A percentile compares a stretch with the other conserved stretches of the same genome.
phyloP scores from a whole-genome alignment of 164 flowering plant genomes.

The Malania oleifera region DNA sequence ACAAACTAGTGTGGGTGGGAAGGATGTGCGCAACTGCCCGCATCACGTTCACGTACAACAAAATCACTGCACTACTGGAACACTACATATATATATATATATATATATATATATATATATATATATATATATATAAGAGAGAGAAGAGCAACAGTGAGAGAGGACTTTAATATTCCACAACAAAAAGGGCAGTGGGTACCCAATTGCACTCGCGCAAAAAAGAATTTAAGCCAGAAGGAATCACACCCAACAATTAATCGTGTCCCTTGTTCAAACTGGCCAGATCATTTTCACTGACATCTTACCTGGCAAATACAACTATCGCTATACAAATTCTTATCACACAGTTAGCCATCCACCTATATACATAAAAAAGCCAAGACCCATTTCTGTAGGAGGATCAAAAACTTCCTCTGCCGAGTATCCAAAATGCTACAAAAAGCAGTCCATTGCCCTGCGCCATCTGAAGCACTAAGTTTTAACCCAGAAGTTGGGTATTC shows the following conservation, averaged over 20 bases:
- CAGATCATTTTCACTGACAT: conserved; percentile 6
- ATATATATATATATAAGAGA: no score
- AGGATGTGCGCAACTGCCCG: no score
- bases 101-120: no score
- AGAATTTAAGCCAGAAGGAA: conserved; percentile 5
- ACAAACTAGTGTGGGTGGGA: no score
- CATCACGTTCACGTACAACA: no score
- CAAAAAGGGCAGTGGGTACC: conserved; percentile 12
- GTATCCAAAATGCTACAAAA: conserved; percentile 8
- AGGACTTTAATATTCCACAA: conserved; percentile 10
- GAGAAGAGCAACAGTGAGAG: no score
- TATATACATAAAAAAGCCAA: conserved; percentile 30
- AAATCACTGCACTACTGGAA: no score
- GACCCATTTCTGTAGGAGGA: conserved; percentile 3
- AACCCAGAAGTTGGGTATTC: neutral
- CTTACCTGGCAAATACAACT: conserved; percentile 11
- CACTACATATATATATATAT: no score
- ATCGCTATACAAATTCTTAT: conserved; percentile 33
- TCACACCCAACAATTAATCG: conserved; percentile 10
- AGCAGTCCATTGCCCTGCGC: neutral
- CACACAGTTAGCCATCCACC: conserved; percentile 26
- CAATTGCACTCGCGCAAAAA: conserved; percentile 15
- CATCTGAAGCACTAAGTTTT: conserved; percentile 3
- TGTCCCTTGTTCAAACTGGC: conserved; percentile 1
- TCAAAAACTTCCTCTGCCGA: conserved; percentile 7